Evolutionary conservation across 2,329 filamentous ascomycete species (phyloP), one percentile per base, ranked within the genome.

Genomic region (Cytospora mali): DNA sequence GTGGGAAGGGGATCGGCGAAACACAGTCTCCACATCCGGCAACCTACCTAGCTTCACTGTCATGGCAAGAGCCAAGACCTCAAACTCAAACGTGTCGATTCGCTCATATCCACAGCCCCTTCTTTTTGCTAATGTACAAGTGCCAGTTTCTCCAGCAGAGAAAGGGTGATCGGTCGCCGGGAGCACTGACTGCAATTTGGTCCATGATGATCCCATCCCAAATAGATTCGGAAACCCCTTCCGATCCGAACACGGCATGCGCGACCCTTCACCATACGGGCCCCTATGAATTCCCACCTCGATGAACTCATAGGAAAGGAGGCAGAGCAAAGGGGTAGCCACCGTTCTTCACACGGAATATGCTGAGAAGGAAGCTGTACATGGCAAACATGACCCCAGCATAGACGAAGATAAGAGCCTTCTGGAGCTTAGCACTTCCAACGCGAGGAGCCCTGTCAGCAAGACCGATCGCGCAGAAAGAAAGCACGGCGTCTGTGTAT

Each of bases 281-380:
- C 21, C 42, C 3, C 42, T 21, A 2, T 13, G 21, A n/a, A 2
- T 14, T 9, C 51, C 6, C 21, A 27, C 25, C 6, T 48, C 16
- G 18, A 11, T 6, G 21, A 25, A 13, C 39, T 58, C 51, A 87
- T 78, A 88, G 82, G 76, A 99, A 98, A 13, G 95, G 95, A 61
- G 95, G 95, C 66, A 99, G 83, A 72, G 88, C 93, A 79, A 98
- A 97, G 18, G 93, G 93, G 77, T 99, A 99, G 27, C 92, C 92
- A 35, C 88, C 88, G 74, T 98, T 99, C 88, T 99, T 99, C 71
- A 90, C 82, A 71, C 93, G 88, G 84, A 99, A 99, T 66, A 97
- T 82, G 77, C 91, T 97, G 68, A 99, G 84, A 67, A 99, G 82
- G 79, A 97, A 95, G 80, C 93, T 96, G 81, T 98, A 98, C 78